phyloP scores from a whole-genome alignment of 208 protist genomes.

The Trypanosoma conorhini region DNA sequence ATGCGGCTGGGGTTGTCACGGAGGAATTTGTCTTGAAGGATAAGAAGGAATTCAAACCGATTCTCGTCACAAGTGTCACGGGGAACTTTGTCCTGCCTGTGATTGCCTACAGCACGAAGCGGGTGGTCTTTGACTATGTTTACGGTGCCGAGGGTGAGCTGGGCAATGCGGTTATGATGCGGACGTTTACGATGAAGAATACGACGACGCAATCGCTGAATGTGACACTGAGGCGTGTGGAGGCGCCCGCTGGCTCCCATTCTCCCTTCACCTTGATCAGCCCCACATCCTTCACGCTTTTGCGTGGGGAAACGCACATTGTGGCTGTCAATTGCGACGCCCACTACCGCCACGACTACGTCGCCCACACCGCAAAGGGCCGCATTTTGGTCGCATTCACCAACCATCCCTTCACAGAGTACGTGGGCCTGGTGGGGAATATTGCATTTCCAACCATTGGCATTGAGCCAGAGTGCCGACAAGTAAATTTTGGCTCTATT shows the following conservation, averaged over 20 bases:
- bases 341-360: constrained; percentile 72
- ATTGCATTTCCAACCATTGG: constrained; percentile 91
- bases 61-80: constrained; percentile 66
- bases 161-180: constrained; percentile 26
- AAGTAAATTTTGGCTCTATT: constrained; percentile 93
- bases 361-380: constrained; percentile 73
- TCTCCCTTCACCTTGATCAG: constrained; percentile 79
- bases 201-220: constrained; percentile 78
- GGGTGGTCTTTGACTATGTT: constrained; percentile 87
- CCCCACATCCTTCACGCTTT: constrained; percentile 54
- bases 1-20: constrained; percentile 49
- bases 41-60: constrained; percentile 72
- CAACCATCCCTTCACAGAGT: constrained; percentile 90
- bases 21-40: constrained; percentile 89
- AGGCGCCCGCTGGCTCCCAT: not conserved
- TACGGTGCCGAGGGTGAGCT: constrained; percentile 36
- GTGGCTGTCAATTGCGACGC: constrained; percentile 89
- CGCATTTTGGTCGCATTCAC: constrained; percentile 82
- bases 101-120: constrained; percentile 72
- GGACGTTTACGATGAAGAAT: constrained; percentile 92
- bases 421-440: constrained; percentile 70
- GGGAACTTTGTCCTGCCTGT: constrained; percentile 88
- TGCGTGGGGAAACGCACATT: constrained; percentile 74
- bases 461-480: constrained; percentile 44
- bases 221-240: constrained; percentile 55